phyloP scores from a whole-genome alignment of 1,284 basidiomycete species.

The Ustilago sp. region DNA sequence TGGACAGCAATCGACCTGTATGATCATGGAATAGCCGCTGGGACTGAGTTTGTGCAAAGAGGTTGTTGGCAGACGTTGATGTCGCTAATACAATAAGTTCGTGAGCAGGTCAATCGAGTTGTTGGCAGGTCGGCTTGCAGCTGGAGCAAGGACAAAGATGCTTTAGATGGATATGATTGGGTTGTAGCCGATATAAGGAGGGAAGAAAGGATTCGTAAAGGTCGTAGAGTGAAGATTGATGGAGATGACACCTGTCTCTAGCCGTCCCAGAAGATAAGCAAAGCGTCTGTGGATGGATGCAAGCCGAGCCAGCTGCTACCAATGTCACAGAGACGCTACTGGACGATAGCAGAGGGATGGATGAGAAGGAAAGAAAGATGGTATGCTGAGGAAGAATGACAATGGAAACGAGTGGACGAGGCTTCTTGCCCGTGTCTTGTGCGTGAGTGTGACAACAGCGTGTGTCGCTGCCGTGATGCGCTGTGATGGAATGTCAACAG shows the following conservation, averaged over 20 bases:
- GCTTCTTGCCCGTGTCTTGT: constrained; percentile 1
- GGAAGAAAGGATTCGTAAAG: neutral
- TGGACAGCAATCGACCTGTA: neutral
- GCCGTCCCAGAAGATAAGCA: neutral
- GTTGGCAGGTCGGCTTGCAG: no score
- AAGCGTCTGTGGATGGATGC: constrained; percentile 2
- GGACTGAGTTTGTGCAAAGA: neutral
- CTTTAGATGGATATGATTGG: neutral
- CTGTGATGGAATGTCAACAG: constrained; percentile 5
- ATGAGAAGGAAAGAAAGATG: neutral
- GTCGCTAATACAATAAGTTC: neutral
- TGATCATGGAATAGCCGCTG: constrained; percentile 10
- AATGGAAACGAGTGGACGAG: neutral
- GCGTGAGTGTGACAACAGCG: constrained; percentile 3
- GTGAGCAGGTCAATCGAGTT: no score
- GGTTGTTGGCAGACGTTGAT: neutral
- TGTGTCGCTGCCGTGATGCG: neutral
- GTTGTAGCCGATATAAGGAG: neutral
- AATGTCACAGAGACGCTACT: constrained; percentile 1
- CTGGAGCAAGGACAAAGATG: neutral
- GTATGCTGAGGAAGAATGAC: neutral
- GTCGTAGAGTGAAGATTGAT: constrained; percentile 5
- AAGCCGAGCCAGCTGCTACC: neutral
- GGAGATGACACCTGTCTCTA: neutral
- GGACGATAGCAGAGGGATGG: neutral